These are phyloP conservation scores for Aethionema arabicum DNA, from an alignment of 345 rosid genomes.

Conservation along the genomic window DNA sequence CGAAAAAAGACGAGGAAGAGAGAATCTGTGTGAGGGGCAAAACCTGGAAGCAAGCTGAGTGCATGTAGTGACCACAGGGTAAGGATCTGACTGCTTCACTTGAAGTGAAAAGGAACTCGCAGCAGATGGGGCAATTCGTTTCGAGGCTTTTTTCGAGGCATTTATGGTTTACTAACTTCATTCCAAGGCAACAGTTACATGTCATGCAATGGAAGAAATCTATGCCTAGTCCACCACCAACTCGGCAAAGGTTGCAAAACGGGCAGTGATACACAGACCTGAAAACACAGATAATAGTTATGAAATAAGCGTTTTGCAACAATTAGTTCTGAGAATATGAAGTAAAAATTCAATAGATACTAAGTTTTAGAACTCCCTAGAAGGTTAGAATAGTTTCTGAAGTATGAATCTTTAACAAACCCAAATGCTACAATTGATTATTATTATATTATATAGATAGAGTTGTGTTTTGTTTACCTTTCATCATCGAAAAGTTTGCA, in stretches of 20 bases:
- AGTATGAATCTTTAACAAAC: neutral
- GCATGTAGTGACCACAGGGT: slow-evolving; percentile 95
- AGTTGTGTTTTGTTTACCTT: slow-evolving; percentile 44
- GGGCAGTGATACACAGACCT: slow-evolving; percentile 90
- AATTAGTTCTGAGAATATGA: too few relatives aligned
- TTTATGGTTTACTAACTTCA: slow-evolving; percentile 70
- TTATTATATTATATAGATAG: slow-evolving; percentile 4
- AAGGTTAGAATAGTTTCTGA: slow-evolving; percentile 19
- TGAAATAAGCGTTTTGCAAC: too few relatives aligned
- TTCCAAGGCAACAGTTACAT: slow-evolving; percentile 84
- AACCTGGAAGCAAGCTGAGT: slow-evolving; percentile 94
- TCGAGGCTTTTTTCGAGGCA: slow-evolving; percentile 88
- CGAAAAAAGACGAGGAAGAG: slow-evolving; percentile 2
- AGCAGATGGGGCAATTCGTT: slow-evolving; percentile 88
- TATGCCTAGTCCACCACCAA: slow-evolving; percentile 81
- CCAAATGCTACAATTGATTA: slow-evolving; percentile 1
- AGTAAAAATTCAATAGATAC: too few relatives aligned
- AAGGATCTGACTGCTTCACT: slow-evolving; percentile 80
- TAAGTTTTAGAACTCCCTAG: neutral
- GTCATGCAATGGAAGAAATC: slow-evolving; percentile 97
- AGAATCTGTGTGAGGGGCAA: slow-evolving; percentile 23
- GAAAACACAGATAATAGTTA: slow-evolving; percentile 26
- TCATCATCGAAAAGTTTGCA: slow-evolving; percentile 96
- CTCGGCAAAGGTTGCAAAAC: slow-evolving; percentile 90
- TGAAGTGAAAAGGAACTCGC: slow-evolving; percentile 84